Base-by-base conservation (phyloP, 2,329 filamentous ascomycete genomes). In the Septoria linicola region DNA sequence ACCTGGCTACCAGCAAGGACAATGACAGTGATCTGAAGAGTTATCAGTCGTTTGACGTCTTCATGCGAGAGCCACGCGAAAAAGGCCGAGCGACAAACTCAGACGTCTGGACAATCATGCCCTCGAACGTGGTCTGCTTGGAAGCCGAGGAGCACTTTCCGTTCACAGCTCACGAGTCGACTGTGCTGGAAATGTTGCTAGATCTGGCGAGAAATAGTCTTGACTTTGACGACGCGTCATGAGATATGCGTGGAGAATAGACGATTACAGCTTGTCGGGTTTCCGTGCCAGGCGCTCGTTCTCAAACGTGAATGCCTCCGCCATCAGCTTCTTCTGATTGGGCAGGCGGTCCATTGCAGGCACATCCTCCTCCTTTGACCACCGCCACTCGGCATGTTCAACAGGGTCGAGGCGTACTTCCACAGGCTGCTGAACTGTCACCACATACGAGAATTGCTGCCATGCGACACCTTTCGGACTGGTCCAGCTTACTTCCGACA, bases 1-100 rank as follows among this genome's bases (percentile, higher is more conserved):
- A 73, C 70, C 60, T 72, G 11, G 59, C 74, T 5, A 63, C 65
- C 32, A 73, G 71, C 61, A 76, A 76, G 50, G 75, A 71, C 54
- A 65, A 68, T 16, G 62, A 64, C 34, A 35, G 41, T 14, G 36
- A 48, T 13, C 61, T 67, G 25, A 59, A 67, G 46, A 61, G 65
- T 39, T 70, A 71, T 34, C 65, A 64, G 23, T 61, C 62, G 4
- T 74, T 74, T 54, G 61, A 70, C n/a, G 59, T 61, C 6, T 71
- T 63, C 37, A 49, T 71, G 35, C 49, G 57, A 17, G 70, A 72
- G 57, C 63, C 65, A 11, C 55, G 54, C 16, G 55, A 66, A 17
- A 40, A 39, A 40, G 44, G 44, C 3, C 35, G 35, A 32, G 35
- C 36, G 7, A 27, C 20, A 2, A 54, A 58, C n/a, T 54, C 32